Conservation (phyloP, 108 stramenopile genomes). For the Pseudonitzschia multistriata region DNA sequence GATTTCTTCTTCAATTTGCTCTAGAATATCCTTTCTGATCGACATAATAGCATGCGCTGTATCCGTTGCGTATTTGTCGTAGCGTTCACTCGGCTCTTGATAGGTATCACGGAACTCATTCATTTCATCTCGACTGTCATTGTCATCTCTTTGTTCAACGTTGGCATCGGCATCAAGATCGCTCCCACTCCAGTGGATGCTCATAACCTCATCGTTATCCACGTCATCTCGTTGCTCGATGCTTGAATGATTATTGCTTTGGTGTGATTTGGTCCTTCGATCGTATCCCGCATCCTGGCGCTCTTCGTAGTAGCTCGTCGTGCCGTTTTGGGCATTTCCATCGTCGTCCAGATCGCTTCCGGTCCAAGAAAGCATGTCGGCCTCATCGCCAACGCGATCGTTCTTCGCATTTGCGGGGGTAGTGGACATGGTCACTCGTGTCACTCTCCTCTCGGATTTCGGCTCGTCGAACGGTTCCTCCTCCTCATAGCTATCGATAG, state of each 20-base stretch:
- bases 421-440: too few relatives aligned
- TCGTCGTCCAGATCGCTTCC: conserved; percentile 7
- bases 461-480: conserved; percentile 5
- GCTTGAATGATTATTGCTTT: not conserved
- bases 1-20: too few relatives aligned
- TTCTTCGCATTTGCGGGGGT: not conserved
- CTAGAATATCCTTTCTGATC: too few relatives aligned
- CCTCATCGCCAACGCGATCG: not conserved
- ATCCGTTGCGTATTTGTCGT: too few relatives aligned
- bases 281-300: not conserved
- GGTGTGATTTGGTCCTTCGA: not conserved
- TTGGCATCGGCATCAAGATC: not conserved
- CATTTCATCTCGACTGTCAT: not conserved
- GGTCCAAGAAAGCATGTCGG: not conserved
- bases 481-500: not conserved
- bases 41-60: not conserved
- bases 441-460: not conserved
- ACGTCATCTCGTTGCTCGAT: conserved; percentile 7
- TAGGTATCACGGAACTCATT: not conserved
- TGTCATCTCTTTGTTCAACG: not conserved
- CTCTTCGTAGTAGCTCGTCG: not conserved
- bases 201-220: not conserved
- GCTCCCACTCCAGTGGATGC: not conserved
- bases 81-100: not conserved
- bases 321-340: not conserved